Base-by-base conservation (phyloP, 345 rosid genomes). In the Triadica sebifera region DNA sequence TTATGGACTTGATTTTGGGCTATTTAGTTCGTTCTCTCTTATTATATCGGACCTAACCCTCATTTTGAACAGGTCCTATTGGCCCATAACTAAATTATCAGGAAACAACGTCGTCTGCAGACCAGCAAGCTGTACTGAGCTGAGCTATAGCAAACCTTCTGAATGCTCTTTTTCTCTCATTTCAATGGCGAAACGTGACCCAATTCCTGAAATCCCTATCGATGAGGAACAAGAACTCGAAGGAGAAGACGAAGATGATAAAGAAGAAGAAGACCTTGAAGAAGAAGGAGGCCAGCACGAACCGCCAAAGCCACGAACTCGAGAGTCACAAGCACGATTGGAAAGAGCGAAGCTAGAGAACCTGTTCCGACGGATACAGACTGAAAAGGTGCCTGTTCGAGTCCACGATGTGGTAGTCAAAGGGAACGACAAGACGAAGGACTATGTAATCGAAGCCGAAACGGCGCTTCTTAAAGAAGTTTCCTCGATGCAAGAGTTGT, bases 401-500 rank as follows among this genome's bases (percentile, higher is more conserved):
- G 98, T 95, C 50, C 97, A 95, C 82, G 92, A 91, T 51, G 97
- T 95, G 65, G 81, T 91, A 59, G 65, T 95, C 73, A 86, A 65
- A 58, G 99, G 99, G 38, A 95, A 95, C 80, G 63, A 79, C 19
- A 93, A 88, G 88, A 95, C 98, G 7, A 95, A 90, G 77, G 93
- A 89, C 73, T 82, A 80, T 51, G 68, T 93, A 67, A 90, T 93
- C 57, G 97, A 93, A 70, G 90, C 87, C 57, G 91, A 89, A 74
- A 74, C 87, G 41, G 92, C 79, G 67, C 79, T 77, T 69, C 78
- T 91, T 76, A 91, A 80, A 82, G 80, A 85, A 20, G 97, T 81
- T 15, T 77, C 83, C 55, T 81, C 94, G 37, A 79, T 95, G 82
- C 97, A 91, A 76, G 98, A 90, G 82, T 79, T 93, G 74, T 77